Base-by-base conservation (phyloP, 2,329 filamentous ascomycete species). In the Fusarium foetens region DNA sequence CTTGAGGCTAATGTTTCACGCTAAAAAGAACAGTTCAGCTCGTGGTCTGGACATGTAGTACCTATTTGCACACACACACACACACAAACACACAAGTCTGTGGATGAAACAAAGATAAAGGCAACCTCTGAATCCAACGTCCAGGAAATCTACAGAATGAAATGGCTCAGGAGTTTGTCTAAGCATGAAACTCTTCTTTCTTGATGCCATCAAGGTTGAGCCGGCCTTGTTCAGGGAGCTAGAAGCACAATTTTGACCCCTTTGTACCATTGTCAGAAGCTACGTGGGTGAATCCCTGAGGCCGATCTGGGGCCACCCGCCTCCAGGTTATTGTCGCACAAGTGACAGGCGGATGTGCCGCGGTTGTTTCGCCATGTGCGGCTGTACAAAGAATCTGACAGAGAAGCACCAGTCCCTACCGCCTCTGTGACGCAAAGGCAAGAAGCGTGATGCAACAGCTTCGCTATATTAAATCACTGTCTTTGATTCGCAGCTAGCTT, bases 1-100 rank as follows among this genome's bases (percentile, higher is more conserved):
- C 19, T 53, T 33, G 46, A n/a, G 19, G 60, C 64, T 58, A 63
- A 48, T 63, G 66, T 76, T 75, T 75, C 72, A 68, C 74, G 67
- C 69, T 70, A 70, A 68, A 55, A 64, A 35, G 51, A 48, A 39
- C 62, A 58, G 49, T 35, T 46, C 58, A 64, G 51, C 60, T 41
- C 21, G 39, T 61, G 59, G 45, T 43, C 49, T 66, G 54, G 53
- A 57, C 59, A 35, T 31, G 38, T 33, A 49, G 21, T 49, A 31
- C 45, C n/a, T 9, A 42, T 27, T 41, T 58, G 19, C 27, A 25
- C 49, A 46, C 36, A 46, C 41, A 48, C 19, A 31, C 27, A 49
- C 6, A 17, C 27, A 31, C 27, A 49, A 8, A 17, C 27, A 63
- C 59, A 52, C 41, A 36, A 54, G 36, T 21, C 33, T 33, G 31